Base-by-base conservation (phyloP, 2,329 filamentous ascomycete genomes). In the Alternaria ventricosa region DNA sequence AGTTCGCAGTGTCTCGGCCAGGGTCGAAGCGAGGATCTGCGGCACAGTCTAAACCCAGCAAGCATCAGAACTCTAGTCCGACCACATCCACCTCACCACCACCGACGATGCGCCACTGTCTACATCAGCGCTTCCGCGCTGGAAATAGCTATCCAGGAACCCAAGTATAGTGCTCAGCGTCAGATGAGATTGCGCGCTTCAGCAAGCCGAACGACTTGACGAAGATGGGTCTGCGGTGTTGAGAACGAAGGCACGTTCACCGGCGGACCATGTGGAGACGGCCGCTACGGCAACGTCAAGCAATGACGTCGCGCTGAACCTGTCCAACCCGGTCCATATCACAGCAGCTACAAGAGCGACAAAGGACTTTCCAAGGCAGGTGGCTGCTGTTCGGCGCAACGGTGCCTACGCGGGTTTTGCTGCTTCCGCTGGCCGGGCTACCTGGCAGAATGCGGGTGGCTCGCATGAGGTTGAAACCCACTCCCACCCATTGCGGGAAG, bases 381-480 rank as follows among this genome's bases (percentile, higher is more conserved):
- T 63, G 60, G 8, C 49, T 60, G 60, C 61, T 61, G 50, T 60
- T 65, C 60, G 58, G 63, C 20, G 63, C 60, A 15, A 50, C 63
- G 63, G 68, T 68, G 66, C 69, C 68, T 63, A 66, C 65, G 73
- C 78, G 76, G 77, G 71, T 79, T 67, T 71, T 66, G 45, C 55
- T 71, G 67, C 69, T 73, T 75, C 77, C 76, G 77, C 68, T 62
- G 69, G 68, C 73, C 64, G 71, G 71, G 64, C 55, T 73, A 47
- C 63, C 73, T 63, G 65, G 71, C 45, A 66, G 69, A 36, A 65
- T 54, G 36, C 68, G 61, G 65, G 68, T 63, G 64, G 65, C 65
- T 66, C 71, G 76, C 76, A 78, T 76, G 74, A 75, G 69, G 64
- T 74, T 79, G 78, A 79, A 79, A 79, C 78, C 72, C 67, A 72